Evolutionary conservation across 164 flowering plant genomes (phyloP), one percentile per base, ranked within the genome.

Genomic region (Euptelea pleiosperma): DNA sequence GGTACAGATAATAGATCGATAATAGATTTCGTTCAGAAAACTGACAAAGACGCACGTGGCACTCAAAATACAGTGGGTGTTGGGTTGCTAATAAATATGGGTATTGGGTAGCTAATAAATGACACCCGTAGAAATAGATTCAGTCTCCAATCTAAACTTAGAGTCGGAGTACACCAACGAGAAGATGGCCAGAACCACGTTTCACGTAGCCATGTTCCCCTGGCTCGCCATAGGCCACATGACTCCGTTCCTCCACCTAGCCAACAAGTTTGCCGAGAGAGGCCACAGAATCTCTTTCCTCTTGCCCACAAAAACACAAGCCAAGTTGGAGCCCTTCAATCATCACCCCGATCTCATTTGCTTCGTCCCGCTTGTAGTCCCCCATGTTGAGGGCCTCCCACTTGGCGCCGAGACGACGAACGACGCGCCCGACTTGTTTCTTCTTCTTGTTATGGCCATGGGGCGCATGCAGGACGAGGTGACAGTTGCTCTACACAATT

Each of bases 201-300:
- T 46, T 10, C 51, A 46, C 36, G 15, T 50, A 50, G 53, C 19
- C 53, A 49, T 49, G 53, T 49, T 1, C 12, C 39, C 55, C 18
- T 34, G 56, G 56, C 33, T 52, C 12, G 56, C 56, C 34, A 52
- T 52, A 40, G 56, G 56, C 35, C 56, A 52, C 35, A 1, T 52
- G 11, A 52, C 41, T 1, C 10, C 56, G 2, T 52, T 33, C 56
- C 56, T 52, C 21, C 56, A 52, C 26, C 1, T 21, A 8, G 8
- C 56, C 3, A 52, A 52, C 56, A 52, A 33, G 8, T 15, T 34
- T 4, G 41, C 56, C 34, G 41, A 64, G 10, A 68, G 55, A 59
- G 75, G 74, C 49, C 79, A 75, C 51, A 64, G 24, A 18, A 57
- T 75, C 51, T 68, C 79, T 35, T 73, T 75, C 62, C 46, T 78